Percentiles rank a stretch among this genome's conserved stretches.
These are phyloP conservation scores for Debaryomyces tyrocola DNA, from an alignment of 805 yeast species.

Conservation along the genomic window DNA sequence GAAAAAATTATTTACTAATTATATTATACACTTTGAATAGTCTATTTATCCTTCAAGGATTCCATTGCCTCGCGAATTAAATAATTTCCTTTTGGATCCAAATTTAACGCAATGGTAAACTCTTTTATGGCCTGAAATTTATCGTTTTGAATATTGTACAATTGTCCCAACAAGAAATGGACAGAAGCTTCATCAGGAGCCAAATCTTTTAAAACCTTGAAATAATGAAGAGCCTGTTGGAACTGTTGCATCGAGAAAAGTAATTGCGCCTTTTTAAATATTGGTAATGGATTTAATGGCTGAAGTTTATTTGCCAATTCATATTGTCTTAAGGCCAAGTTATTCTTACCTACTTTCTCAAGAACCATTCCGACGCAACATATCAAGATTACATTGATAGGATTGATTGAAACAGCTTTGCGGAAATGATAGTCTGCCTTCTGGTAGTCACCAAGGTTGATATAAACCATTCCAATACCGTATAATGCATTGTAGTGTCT, in stretches of 20 bases:
- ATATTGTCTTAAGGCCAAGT: slow-evolving; percentile 77
- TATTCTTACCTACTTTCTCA: slow-evolving; percentile 69
- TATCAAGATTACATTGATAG: slow-evolving; percentile 81
- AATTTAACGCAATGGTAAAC: slow-evolving; percentile 82
- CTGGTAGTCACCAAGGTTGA: slow-evolving; percentile 79
- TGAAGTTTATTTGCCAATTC: slow-evolving; percentile 80
- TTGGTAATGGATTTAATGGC: slow-evolving; percentile 81
- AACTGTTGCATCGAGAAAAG: slow-evolving; percentile 70
- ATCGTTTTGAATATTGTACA: slow-evolving; percentile 74
- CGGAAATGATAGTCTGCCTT: slow-evolving; percentile 85
- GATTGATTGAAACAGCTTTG: slow-evolving; percentile 85
- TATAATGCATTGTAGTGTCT: slow-evolving; percentile 93
- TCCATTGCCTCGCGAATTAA: slow-evolving; percentile 84
- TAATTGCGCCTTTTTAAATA: slow-evolving; percentile 85
- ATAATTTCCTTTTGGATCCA: slow-evolving; percentile 92
- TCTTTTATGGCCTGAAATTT: slow-evolving; percentile 78
- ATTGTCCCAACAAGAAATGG: slow-evolving; percentile 84
- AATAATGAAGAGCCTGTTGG: slow-evolving; percentile 69
- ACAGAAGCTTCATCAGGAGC: slow-evolving; percentile 97
- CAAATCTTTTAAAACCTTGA: slow-evolving; percentile 66
- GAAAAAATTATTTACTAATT: not conserved
- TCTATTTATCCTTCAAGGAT: slow-evolving; percentile 29
- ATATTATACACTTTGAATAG: not conserved
- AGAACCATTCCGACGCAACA: slow-evolving; percentile 94
- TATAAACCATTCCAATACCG: slow-evolving; percentile 92